Conservation (phyloP, 192 early-diverging fungal genomes). For the Mortierella alpina region DNA sequence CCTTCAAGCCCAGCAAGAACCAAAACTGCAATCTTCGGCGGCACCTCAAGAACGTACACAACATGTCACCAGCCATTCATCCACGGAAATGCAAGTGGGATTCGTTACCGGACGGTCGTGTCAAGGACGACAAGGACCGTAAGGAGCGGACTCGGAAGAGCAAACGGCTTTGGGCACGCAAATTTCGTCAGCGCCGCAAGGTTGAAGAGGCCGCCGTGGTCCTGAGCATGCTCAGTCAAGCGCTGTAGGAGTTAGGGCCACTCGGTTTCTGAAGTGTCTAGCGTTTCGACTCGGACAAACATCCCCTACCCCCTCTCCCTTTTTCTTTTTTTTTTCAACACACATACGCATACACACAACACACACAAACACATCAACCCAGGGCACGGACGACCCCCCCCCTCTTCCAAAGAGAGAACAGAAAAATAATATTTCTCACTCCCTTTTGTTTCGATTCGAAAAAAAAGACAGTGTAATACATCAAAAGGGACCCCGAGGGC, state of each 20-base stretch:
- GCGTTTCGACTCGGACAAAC: not conserved
- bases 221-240: constrained; percentile 43
- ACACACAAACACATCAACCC: no score
- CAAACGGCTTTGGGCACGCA: constrained; percentile 52
- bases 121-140: constrained; percentile 54
- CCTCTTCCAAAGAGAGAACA: constrained; percentile 3
- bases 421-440: constrained; percentile 21
- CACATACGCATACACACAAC: no score
- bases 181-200: constrained; percentile 48
- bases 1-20: constrained; percentile 55
- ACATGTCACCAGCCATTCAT: constrained; percentile 47
- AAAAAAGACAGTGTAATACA: not conserved
- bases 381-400: not conserved
- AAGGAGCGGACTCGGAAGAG: constrained; percentile 51
- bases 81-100: constrained; percentile 55
- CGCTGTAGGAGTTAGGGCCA: constrained; percentile 14
- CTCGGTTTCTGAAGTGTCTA: not conserved
- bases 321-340: constrained; percentile 1
- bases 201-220: constrained; percentile 51
- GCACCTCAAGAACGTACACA: constrained; percentile 49
- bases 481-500: no score
- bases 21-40: constrained; percentile 47
- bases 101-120: constrained; percentile 40
- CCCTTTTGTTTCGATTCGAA: constrained; percentile 19
- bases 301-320: not conserved